A percentile compares a stretch with the other conserved stretches of the same genome.
Conservation (phyloP, 78 protist genomes). For the Dictyostelium brefeldianum region DNA sequence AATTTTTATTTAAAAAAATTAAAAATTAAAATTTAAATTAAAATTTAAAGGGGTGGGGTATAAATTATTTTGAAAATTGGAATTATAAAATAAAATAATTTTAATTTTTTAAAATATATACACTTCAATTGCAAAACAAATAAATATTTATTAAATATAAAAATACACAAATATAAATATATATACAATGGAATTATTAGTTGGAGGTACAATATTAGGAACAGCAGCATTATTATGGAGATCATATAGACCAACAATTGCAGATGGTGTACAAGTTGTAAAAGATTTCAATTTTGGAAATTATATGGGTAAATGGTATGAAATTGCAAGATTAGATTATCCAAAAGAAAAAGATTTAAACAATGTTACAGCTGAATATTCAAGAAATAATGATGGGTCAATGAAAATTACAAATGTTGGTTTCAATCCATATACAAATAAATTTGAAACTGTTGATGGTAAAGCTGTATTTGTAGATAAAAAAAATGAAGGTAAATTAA, state of each 20-base stretch:
- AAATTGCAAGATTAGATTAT: neutral
- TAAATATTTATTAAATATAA: neutral
- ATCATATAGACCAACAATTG: neutral
- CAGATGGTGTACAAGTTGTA: neutral
- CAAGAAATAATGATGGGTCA: neutral
- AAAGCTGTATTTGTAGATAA: neutral
- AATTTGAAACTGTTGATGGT: neutral
- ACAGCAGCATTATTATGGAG: neutral
- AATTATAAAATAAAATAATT: too few relatives aligned
- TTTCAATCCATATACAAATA: neutral
- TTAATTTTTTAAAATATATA: too few relatives aligned
- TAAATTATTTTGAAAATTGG: too few relatives aligned
- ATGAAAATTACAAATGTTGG: neutral
- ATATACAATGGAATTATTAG: constrained; percentile 4
- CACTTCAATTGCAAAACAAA: too few relatives aligned
- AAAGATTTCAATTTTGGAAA: neutral
- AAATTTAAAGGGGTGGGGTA: too few relatives aligned
- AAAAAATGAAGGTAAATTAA: neutral
- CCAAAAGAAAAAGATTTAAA: neutral
- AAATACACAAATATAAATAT: neutral
- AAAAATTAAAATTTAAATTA: too few relatives aligned
- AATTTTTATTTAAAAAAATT: too few relatives aligned
- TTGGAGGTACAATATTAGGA: constrained; percentile 10
- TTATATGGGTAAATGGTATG: constrained; percentile 23
- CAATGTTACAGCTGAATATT: neutral